Evolutionary conservation across 1,284 basidiomycete species (phyloP).

Genomic region (Irpex rosettiformis): DNA sequence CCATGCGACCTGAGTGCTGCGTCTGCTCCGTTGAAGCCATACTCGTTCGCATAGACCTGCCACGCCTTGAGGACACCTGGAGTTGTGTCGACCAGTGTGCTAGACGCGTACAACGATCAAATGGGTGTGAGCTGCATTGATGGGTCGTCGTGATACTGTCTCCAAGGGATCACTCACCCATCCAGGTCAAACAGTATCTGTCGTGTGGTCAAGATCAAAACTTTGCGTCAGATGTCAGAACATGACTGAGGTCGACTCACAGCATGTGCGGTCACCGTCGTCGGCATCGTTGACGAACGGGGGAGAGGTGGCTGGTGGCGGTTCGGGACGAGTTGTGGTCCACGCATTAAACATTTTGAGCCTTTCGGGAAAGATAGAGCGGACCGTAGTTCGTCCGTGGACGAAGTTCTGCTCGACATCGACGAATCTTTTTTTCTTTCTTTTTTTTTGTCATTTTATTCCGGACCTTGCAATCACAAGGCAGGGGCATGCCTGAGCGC

Average conservation of each 20-base stretch:
- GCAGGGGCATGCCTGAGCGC: background rate
- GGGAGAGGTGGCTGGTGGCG: background rate
- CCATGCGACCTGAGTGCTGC: slow-evolving; percentile 65
- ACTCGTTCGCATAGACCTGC: slow-evolving; percentile 55
- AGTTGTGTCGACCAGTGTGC: slow-evolving; percentile 70
- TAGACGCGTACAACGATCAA: slow-evolving; percentile 22
- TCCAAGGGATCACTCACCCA: slow-evolving; percentile 41
- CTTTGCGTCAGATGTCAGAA: slow-evolving; percentile 5
- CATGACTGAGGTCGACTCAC: slow-evolving; percentile 30
- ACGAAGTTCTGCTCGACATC: background rate
- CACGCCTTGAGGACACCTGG: slow-evolving; percentile 65
- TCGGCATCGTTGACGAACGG: slow-evolving; percentile 23
- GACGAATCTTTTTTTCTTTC: background rate
- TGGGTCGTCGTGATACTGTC: slow-evolving; percentile 7
- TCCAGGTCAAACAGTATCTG: slow-evolving; percentile 71
- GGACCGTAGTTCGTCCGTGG: slow-evolving; percentile 2
- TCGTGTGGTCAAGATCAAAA: slow-evolving; percentile 14
- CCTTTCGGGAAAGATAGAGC: background rate
- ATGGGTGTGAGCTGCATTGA: slow-evolving; percentile 2
- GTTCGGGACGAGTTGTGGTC: background rate
- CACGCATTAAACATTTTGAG: background rate
- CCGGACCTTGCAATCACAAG: slow-evolving; percentile 16
- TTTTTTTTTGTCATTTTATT: slow-evolving; percentile 5
- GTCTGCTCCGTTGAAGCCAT: slow-evolving; percentile 47
- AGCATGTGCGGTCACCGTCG: slow-evolving; percentile 42